phyloP scores from a whole-genome alignment of 306 rosid species.

The Quillaja saponaria region DNA sequence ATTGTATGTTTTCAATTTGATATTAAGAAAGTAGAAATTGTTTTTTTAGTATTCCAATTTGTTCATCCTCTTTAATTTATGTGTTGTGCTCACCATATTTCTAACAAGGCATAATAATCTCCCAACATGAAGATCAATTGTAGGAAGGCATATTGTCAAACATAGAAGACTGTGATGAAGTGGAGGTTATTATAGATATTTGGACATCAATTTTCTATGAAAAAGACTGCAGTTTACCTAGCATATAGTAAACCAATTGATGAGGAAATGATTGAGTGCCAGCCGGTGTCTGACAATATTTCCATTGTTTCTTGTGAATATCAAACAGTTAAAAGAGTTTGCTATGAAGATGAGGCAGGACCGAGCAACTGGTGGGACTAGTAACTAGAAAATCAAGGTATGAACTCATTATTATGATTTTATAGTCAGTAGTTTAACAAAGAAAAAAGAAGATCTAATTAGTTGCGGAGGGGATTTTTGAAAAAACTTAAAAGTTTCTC shows the following conservation, averaged over 20 bases:
- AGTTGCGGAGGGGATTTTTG: too few species aligned
- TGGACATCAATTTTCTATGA: slow-evolving; percentile 16
- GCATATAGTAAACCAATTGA: background rate
- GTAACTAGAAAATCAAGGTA: too few species aligned
- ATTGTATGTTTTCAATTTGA: too few species aligned
- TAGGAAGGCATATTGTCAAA: slow-evolving; percentile 33
- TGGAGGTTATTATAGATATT: slow-evolving; percentile 13
- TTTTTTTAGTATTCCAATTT: too few species aligned
- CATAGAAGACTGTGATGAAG: slow-evolving; percentile 25
- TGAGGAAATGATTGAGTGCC: background rate
- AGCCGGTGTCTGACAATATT: background rate
- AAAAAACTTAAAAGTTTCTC: too few species aligned
- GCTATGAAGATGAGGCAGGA: background rate
- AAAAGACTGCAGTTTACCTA: slow-evolving; percentile 18
- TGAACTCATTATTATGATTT: too few species aligned
- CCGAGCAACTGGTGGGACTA: too few species aligned
- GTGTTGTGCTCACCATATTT: too few species aligned
- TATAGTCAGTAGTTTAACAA: too few species aligned
- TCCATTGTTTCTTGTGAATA: background rate
- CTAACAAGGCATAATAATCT: background rate
- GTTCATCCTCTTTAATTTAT: too few species aligned
- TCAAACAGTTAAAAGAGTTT: background rate
- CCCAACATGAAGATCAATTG: slow-evolving; percentile 15
- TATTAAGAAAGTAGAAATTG: too few species aligned
- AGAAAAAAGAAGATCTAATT: too few species aligned